Conservation (phyloP, 2,329 filamentous ascomycete species). For the Corinectria fuckeliana region DNA sequence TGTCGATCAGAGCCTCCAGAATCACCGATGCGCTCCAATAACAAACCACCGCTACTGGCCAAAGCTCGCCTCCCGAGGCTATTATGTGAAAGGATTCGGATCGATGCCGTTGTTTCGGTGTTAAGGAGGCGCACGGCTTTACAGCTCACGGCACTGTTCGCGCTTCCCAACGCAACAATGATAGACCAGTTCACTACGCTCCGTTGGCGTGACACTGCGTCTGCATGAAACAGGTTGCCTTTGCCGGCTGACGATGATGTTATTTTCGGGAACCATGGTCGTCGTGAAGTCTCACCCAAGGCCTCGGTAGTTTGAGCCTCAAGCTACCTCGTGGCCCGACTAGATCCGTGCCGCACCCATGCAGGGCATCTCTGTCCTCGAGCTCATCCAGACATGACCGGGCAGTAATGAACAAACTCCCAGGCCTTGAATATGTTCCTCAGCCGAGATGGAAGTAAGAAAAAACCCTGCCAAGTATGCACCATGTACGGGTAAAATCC, state of each 20-base stretch:
- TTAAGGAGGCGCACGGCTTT: neutral
- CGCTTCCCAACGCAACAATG: neutral
- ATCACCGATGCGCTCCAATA: conserved; percentile 35
- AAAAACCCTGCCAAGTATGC: neutral
- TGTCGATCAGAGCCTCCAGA: conserved; percentile 24
- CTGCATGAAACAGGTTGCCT: conserved; percentile 16
- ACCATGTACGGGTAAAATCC: conserved; percentile 5
- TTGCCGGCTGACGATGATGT: conserved; percentile 25
- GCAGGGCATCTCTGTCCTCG: neutral
- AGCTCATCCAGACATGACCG: neutral
- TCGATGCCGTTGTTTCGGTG: neutral
- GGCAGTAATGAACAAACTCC: neutral
- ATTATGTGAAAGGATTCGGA: neutral
- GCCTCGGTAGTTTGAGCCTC: conserved; percentile 11
- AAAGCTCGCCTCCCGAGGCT: neutral
- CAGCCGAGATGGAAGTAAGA: neutral
- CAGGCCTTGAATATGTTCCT: neutral
- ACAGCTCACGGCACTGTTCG: conserved; percentile 4
- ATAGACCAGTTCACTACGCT: neutral
- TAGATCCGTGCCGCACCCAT: neutral
- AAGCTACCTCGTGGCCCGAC: conserved; percentile 16
- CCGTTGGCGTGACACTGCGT: neutral
- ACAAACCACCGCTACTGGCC: neutral
- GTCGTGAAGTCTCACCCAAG: neutral
- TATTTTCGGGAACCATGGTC: conserved; percentile 20